Base-by-base conservation (phyloP, 192 early-diverging fungal genomes). In the Physocladia obscura region DNA sequence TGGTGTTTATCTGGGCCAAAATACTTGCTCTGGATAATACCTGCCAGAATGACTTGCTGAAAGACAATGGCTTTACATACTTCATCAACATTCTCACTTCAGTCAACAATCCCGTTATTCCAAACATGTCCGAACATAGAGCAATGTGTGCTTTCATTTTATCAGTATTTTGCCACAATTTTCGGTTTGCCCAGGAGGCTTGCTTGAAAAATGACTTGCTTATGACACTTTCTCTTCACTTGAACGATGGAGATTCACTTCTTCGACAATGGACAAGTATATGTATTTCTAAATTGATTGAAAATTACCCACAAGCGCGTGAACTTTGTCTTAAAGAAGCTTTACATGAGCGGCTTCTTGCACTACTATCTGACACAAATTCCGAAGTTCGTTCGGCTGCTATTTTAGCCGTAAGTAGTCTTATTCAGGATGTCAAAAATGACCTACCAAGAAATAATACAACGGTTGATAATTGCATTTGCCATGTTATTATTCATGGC, bases 1-100 rank as follows among this genome's bases (percentile, higher is more conserved):
- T 99, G 26, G 93, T 96, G 2, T 94, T 98, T 62, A 97, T 99
- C 57, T 99, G 97, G 95, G 91, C 95, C 13, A 89, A 96, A 72
- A 90, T 99, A 56, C 82, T 97, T 35, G 96, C 94, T 0, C 93
- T 98, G 0, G 97, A 99, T 73, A 81, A 84, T 48, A 87, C 87
- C 27, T 92, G 94, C 73, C 93, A 93, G 64, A 89, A 87, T 31
- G 95, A 98, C 70, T 78, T 99, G 49, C 77, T 97, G 57, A 96
- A 95, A 76, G 90, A 92, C 76, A 90, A 91, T 69, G 94, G 92
- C 11, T 94, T 89, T 74, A 84, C 88, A 24, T 98, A 99, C 76
- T 99, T 99, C 79, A 86, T 97, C 49, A 90, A 86, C 48, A 92
- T 96, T 36, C 77, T 99, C 27, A 80, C 91, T 0, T 86, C 88